Base-by-base conservation (phyloP, 495 filamentous ascomycete genomes). In the Penicillium psychrofluorescens region DNA sequence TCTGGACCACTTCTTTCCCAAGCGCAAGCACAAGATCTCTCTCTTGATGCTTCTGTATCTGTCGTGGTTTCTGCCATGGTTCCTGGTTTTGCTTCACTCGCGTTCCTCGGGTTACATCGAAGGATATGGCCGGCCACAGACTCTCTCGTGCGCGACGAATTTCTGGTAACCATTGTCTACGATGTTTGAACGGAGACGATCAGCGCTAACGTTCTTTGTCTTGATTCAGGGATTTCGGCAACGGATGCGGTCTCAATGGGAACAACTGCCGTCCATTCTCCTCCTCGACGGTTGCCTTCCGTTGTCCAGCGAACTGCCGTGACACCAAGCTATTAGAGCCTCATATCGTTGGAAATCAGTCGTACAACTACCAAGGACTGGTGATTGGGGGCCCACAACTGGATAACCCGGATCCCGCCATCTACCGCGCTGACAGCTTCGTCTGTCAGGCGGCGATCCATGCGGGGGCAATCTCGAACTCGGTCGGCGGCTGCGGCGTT, bases 341-440 rank as follows among this genome's bases (percentile, higher is more conserved):
- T 10, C 73, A 81, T 45, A 81, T 82, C 2, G 84, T 95, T 12
- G 89, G 89, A 10, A 78, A 78, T 30, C 75, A 85, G 52, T 79
- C 85, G 29, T 64, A 88, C 42, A 71, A 79, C 34, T 94, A 91
- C 55, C 66, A 69, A 42, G 75, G 80, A 0, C 68, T 90, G 36
- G 81, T 95, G 0, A 75, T 95, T 30, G 89, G 89, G 22, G 88
- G 86, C 0, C 81, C 85, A 6, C 59, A 74, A 6, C 55, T 74
- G 0, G 56, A 50, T 11, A 63, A 62, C 11, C 52, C 58, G 7
- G 58, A 62, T 3, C 42, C 47, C 2, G 66, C 75, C 0, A 56
- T 84, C 12, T 95, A 95, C 57, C 79, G 88, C 2, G 84, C 83
- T 1, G 88, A 95, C 55, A 91, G 87, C 13, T 88, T 88, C 51